Base-by-base conservation (phyloP, 1,139 yeast genomes). In the Taphrina sp. region DNA sequence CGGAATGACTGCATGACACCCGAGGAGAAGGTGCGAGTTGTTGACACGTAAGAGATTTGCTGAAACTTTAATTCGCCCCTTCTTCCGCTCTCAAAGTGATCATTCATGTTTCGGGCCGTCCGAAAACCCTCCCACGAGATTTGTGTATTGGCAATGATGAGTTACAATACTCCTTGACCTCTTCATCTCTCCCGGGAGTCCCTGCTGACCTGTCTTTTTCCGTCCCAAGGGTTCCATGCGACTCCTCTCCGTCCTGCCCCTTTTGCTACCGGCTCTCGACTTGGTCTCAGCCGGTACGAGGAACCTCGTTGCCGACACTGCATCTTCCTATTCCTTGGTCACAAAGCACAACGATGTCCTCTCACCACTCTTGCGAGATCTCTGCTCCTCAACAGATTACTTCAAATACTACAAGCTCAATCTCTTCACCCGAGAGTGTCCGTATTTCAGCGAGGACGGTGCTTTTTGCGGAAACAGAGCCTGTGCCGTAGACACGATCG, bases 371-470 rank as follows among this genome's bases (percentile, higher is more conserved):
- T 67, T 92, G 24, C 67, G 76, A 22, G n/a, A 60, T 34, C 54
- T 63, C 10, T 61, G 61, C 22, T 41, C 68, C 72, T 55, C 80
- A 81, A 58, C 66, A 3, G 84, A 85, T 61, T 87, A 83, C 70
- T 92, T 94, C 78, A 78, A 83, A 61, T 87, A 86, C 68, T 92
- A 87, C 74, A 85, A 88, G 69, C 78, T 94, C 59, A 87, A 94
- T 67, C 74, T 94, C 49, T 92, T 83, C 67, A 73, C 70, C 26
- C 84, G 85, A 63, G 81, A 82, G 67, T 94, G 99, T 69, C 90
- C 95, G 36, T 88, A 89, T 68, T 85, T 94, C 85, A 80, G 82
- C 58, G 86, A 81, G 64, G 84, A 78, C 64, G 85, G 83, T 24
- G 82, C 89, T 68, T 39, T 58, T n/a, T 94, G 99, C 69, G 90